Percentiles rank a stretch among this genome's conserved stretches.
Conservation (phyloP, 2,329 filamentous ascomycete genomes). For the Pseudopyrenochaeta lycopersici region DNA sequence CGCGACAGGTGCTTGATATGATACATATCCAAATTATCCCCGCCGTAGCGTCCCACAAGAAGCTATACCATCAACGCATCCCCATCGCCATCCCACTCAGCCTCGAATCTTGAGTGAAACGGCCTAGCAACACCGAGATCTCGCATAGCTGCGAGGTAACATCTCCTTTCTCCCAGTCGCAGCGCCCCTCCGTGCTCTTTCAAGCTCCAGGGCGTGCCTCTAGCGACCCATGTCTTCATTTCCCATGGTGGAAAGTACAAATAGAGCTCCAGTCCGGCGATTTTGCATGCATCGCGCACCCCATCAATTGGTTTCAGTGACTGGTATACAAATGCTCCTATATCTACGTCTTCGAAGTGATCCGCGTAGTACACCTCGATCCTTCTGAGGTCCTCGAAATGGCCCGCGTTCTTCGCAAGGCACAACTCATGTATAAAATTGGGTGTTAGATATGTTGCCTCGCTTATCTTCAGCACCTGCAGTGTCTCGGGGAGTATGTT, state of each 20-base stretch:
- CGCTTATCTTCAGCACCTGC: slow-evolving; percentile 22
- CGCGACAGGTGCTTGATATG: no score
- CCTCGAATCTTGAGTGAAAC: background rate
- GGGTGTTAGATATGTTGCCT: slow-evolving; percentile 6
- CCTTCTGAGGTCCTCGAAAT: slow-evolving; percentile 8
- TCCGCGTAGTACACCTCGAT: slow-evolving; percentile 21
- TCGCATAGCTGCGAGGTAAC: background rate
- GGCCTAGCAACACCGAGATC: background rate
- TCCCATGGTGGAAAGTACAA: slow-evolving; percentile 15
- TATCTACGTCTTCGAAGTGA: background rate
- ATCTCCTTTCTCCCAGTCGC: background rate
- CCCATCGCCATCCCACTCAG: slow-evolving; percentile 17
- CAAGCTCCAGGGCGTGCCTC: slow-evolving; percentile 17
- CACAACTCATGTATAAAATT: slow-evolving; percentile 16
- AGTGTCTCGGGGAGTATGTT: slow-evolving; percentile 19
- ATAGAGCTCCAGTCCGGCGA: slow-evolving; percentile 11
- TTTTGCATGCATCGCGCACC: background rate
- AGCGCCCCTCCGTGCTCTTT: background rate
- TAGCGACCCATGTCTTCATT: slow-evolving; percentile 13
- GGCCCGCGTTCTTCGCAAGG: slow-evolving; percentile 4
- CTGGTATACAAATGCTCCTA: background rate
- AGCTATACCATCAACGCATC: slow-evolving; percentile 7
- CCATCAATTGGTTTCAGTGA: slow-evolving; percentile 2
- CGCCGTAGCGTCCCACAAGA: background rate
- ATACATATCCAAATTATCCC: no score